Conservation (phyloP, 2,329 filamentous ascomycete species). For the Akanthomyces lecanii region DNA sequence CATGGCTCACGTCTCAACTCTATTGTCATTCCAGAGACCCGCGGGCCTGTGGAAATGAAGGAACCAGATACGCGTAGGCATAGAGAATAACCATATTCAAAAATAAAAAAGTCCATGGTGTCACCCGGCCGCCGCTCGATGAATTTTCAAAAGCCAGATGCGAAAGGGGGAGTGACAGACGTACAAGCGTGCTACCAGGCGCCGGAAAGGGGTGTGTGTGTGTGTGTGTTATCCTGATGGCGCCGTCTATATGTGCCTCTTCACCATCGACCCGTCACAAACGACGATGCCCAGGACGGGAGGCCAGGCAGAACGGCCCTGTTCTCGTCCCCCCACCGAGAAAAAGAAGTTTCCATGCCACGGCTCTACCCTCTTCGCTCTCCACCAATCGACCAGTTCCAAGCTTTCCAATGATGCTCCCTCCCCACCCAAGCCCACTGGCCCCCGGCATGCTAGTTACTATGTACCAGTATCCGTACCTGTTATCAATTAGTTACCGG, state of each 20-base stretch:
- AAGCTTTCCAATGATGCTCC: neutral
- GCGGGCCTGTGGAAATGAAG: too few relatives aligned
- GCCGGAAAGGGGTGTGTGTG: neutral
- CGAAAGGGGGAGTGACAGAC: neutral
- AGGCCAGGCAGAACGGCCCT: too few relatives aligned
- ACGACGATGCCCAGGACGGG: too few relatives aligned
- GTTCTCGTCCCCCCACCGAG: neutral
- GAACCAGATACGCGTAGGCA: neutral
- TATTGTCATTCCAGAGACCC: too few relatives aligned
- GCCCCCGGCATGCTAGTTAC: neutral
- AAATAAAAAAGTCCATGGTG: neutral
- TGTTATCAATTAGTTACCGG: too few relatives aligned
- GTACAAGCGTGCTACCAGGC: neutral
- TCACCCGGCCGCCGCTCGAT: neutral
- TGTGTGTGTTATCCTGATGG: neutral
- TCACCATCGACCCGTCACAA: neutral
- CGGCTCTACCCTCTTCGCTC: slow-evolving; percentile 7
- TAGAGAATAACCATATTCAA: neutral
- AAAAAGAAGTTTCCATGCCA: slow-evolving; percentile 15
- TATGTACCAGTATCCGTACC: too few relatives aligned
- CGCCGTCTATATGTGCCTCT: neutral
- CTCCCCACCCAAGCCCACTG: neutral
- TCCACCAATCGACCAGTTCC: neutral
- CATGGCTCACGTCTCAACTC: too few relatives aligned
- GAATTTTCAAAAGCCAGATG: neutral